These are phyloP conservation scores for Boletus vermiculosoides DNA, from an alignment of 768 basidiomycete genomes.

Conservation along the genomic window DNA sequence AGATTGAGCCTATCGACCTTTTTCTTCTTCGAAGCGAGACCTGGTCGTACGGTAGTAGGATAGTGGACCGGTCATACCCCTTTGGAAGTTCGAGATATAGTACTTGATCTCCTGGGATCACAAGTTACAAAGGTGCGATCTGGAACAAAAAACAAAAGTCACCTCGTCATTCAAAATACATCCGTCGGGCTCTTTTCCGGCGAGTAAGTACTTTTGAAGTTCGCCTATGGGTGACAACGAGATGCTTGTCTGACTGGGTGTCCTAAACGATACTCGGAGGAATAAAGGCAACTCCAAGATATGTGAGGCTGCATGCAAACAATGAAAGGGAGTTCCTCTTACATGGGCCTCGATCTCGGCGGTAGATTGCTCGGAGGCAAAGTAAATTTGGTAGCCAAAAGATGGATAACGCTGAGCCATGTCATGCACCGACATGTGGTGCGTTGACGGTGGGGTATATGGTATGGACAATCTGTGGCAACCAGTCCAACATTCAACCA, in stretches of 20 bases:
- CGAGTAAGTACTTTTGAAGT: constrained; percentile 10
- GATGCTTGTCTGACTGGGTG: background rate
- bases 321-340: constrained; percentile 8
- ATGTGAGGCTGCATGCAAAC: constrained; percentile 11
- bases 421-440: constrained; percentile 50
- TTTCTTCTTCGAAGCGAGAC: constrained; percentile 66
- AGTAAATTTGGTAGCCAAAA: constrained; percentile 68
- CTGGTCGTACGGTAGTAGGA: constrained; percentile 71
- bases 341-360: constrained; percentile 59
- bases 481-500: constrained; percentile 4
- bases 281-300: constrained; percentile 28
- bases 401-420: constrained; percentile 52
- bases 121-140: constrained; percentile 1
- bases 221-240: background rate
- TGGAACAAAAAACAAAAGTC: background rate
- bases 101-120: constrained; percentile 53
- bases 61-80: constrained; percentile 66
- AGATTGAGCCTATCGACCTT: constrained; percentile 22
- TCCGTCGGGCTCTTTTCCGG: constrained; percentile 1
- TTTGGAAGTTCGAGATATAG: constrained; percentile 45
- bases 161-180: constrained; percentile 25
- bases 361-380: constrained; percentile 52
- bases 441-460: constrained; percentile 55
- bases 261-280: constrained; percentile 14
- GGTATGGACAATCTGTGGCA: constrained; percentile 59